Base-by-base conservation (phyloP, 441 rosid genomes). In the Croton laevigatus region DNA sequence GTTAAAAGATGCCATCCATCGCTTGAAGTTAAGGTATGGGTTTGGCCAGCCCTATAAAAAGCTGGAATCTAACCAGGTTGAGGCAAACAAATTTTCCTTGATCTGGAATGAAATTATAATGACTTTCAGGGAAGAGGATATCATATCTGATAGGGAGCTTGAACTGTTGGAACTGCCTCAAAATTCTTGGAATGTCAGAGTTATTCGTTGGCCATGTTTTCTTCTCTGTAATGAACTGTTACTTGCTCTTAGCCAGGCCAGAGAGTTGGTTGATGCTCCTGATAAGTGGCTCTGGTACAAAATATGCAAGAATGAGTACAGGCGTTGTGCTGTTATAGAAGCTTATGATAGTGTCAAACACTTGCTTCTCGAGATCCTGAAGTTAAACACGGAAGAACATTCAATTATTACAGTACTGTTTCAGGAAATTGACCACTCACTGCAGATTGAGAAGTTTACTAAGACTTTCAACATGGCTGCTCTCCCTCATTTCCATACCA, bases 221-320 rank as follows among this genome's bases (percentile, higher is more conserved):
- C 83, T 91, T 62, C 84, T 93, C 71, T 86, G 94, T 82, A 91
- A 91, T 59, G 98, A 93, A 85, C 82, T 93, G 73, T 84, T 89
- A 66, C 91, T 89, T 78, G 96, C 97, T 45, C 90, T 93, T 71
- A 86, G 90, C 81, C 89, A 91, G 88, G 97, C 94, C 42, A 85
- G 81, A 80, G 92, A 88, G 84, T 77, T 91, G 82, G 72, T 84
- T 66, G 97, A 88, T 75, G 98, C 98, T 69, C 93, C 94, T 60
- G 98, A 93, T 79, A 85, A 83, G 83, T 89, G 94, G 96, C 84
- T 89, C 54, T 91, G 97, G 97, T 75, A 81, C 79, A 93, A 91
- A 81, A 88, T 91, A 74, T 77, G 89, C 82, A 93, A 93, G 89
- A 84, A 84, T 66, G 97, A 93, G 77, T 93, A 85, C 72, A 81